Conservation (phyloP, 441 rosid species). For the Gossypium schwendimanii region DNA sequence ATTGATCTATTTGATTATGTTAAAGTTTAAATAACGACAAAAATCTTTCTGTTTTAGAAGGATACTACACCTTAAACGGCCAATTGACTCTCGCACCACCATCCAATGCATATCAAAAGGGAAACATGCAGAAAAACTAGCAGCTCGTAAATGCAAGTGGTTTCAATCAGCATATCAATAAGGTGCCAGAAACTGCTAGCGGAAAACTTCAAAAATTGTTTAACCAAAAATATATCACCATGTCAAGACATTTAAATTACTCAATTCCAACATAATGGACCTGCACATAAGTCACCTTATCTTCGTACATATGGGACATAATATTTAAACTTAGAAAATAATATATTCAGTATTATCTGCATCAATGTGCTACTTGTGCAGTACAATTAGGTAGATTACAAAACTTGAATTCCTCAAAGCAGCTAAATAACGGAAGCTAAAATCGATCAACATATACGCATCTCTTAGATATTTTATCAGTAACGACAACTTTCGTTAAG, state of each 20-base stretch:
- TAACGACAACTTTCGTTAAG: neutral
- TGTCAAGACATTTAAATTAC: neutral
- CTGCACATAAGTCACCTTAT: neutral
- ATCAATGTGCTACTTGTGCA: neutral
- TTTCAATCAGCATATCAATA: neutral
- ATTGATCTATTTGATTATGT: neutral
- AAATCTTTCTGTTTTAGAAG: neutral
- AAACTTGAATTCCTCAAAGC: neutral
- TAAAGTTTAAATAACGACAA: neutral
- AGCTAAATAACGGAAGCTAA: neutral
- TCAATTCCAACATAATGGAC: neutral
- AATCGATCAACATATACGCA: neutral
- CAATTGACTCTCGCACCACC: neutral
- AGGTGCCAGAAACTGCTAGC: neutral
- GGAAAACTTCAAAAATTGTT: neutral
- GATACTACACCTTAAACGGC: neutral
- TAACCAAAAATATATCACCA: neutral
- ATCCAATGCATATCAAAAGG: neutral
- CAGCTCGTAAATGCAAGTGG: neutral
- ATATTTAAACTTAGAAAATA: neutral
- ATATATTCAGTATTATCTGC: neutral
- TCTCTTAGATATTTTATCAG: neutral
- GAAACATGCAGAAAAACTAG: neutral
- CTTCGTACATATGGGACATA: neutral
- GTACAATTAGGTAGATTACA: neutral